Evolutionary conservation across 2,329 filamentous ascomycete genomes (phyloP).

Genomic region (Arthrobotrys entomopaga): DNA sequence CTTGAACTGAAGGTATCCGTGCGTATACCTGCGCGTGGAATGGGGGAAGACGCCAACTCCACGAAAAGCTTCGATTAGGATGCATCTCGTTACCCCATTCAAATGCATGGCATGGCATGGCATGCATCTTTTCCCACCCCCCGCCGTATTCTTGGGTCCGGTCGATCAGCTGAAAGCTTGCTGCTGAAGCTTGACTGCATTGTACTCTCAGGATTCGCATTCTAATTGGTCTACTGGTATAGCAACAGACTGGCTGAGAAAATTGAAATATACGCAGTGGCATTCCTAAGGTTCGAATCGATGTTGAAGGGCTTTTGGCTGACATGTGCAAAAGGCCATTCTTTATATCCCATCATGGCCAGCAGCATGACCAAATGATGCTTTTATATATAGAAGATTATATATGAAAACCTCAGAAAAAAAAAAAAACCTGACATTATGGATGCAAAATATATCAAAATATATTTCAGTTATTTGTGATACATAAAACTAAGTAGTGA

Average conservation of each 20-base stretch:
- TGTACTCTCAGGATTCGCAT: constrained; percentile 1
- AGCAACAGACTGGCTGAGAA: constrained; percentile 20
- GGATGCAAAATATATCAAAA: too few species aligned
- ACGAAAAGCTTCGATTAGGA: constrained; percentile 15
- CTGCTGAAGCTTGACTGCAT: constrained; percentile 2
- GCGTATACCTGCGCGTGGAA: background rate
- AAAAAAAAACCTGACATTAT: too few species aligned
- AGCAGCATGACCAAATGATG: background rate
- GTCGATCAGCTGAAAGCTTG: constrained; percentile 42
- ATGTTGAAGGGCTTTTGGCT: constrained; percentile 11
- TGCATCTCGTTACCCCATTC: constrained; percentile 47
- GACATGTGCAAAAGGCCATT: constrained; percentile 30
- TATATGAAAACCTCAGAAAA: too few species aligned
- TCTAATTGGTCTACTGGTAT: constrained; percentile 20
- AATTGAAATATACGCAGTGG: constrained; percentile 16
- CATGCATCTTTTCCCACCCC: constrained; percentile 45
- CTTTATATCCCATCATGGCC: constrained; percentile 26
- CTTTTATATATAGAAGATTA: too few species aligned
- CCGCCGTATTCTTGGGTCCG: constrained; percentile 37
- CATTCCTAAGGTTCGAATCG: constrained; percentile 12
- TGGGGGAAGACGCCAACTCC: background rate
- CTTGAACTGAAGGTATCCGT: background rate
- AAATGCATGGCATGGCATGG: constrained; percentile 45
- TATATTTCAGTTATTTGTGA: too few species aligned
- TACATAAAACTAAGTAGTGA: too few species aligned